phyloP scores from a whole-genome alignment of 805 yeast species.

The Ogataea minuta region DNA sequence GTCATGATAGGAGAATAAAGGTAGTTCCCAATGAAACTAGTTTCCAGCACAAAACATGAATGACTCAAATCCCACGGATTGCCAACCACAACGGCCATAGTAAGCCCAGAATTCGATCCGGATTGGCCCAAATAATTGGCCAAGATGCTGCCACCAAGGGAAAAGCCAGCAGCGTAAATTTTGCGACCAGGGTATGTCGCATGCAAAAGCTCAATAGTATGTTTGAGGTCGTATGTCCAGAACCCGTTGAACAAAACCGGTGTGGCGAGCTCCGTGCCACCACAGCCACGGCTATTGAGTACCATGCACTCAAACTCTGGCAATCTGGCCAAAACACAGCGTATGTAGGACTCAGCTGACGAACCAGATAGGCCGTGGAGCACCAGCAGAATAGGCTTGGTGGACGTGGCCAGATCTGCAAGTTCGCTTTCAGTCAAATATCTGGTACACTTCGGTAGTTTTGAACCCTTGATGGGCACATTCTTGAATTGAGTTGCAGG shows the following conservation, averaged over 20 bases:
- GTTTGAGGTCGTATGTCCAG: constrained; percentile 68
- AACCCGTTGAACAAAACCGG: constrained; percentile 69
- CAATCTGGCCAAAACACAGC: constrained; percentile 48
- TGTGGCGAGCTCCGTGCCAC: constrained; percentile 62
- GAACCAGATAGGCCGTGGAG: constrained; percentile 86
- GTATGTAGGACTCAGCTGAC: constrained; percentile 73
- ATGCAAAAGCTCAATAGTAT: constrained; percentile 50
- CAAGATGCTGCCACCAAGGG: constrained; percentile 74
- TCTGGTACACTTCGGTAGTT: constrained; percentile 53
- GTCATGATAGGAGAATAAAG: constrained; percentile 54
- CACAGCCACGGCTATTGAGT: constrained; percentile 75
- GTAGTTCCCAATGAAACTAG: constrained; percentile 40
- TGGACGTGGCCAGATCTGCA: constrained; percentile 23
- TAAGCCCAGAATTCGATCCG: constrained; percentile 43
- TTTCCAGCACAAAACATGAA: constrained; percentile 44
- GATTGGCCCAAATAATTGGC: constrained; percentile 73
- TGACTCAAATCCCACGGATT: constrained; percentile 72
- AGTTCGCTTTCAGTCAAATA: constrained; percentile 49
- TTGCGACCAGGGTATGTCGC: constrained; percentile 57
- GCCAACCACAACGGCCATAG: constrained; percentile 60
- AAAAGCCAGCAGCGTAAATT: constrained; percentile 70
- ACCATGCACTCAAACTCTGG: constrained; percentile 62
- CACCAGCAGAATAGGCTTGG: constrained; percentile 59
- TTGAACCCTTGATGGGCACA: neutral
- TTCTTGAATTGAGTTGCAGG: constrained; percentile 36